Evolutionary conservation across 169 alveolate species (phyloP).

Genomic region (Plasmodium inui): DNA sequence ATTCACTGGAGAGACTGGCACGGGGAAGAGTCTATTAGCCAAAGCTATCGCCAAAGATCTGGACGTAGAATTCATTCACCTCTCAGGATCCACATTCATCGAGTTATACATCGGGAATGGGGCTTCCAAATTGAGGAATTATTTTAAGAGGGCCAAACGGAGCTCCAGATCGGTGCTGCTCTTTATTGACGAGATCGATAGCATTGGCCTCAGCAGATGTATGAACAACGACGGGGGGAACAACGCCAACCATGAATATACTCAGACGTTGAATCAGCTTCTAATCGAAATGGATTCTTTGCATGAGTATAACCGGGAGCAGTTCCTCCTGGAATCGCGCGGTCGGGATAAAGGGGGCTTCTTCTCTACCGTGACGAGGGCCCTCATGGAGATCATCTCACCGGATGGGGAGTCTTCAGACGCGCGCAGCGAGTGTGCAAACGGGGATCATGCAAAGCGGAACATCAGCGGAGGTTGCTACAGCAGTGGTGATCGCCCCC

Average conservation of each 20-base stretch:
- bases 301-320: conserved; percentile 55
- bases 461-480: neutral
- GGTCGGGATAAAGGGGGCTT: neutral
- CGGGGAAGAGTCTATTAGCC: conserved; percentile 59
- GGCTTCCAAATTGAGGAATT: conserved; percentile 45
- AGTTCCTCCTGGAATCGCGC: neutral
- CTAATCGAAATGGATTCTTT: conserved; percentile 52
- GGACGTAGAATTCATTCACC: conserved; percentile 35
- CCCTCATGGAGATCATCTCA: neutral
- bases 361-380: neutral
- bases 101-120: conserved; percentile 74
- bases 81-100: conserved; percentile 60
- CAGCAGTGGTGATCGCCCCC: neutral
- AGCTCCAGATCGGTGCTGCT: conserved; percentile 21
- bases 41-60: conserved; percentile 60
- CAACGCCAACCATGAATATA: conserved; percentile 38
- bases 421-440: neutral
- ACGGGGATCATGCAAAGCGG: neutral
- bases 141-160: conserved; percentile 52
- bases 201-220: conserved; percentile 39
- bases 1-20: conserved; percentile 69
- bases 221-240: neutral
- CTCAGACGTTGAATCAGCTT: conserved; percentile 70
- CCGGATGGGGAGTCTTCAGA: neutral
- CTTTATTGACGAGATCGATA: conserved; percentile 70